Base-by-base conservation (phyloP, 2,329 filamentous ascomycete genomes). In the Alternaria dauci region DNA sequence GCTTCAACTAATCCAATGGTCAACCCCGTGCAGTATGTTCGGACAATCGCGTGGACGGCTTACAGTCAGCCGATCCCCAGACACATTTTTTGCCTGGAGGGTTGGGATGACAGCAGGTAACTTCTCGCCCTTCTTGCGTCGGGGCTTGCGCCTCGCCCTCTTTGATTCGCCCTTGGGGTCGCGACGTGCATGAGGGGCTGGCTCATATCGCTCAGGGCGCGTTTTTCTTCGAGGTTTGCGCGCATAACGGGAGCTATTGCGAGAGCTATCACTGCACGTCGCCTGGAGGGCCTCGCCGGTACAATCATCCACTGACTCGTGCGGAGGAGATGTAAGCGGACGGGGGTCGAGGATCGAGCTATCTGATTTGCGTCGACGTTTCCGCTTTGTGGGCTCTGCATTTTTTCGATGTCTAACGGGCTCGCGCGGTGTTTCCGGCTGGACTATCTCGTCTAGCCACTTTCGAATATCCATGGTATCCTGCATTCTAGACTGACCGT, bases 1-100 rank as follows among this genome's bases (percentile, higher is more conserved):
- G 79, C 68, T 79, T 81, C 59, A 84, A 73, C 82, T 84, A 61
- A 52, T 60, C 62, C 67, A 69, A 64, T 67, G 54, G 67, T 76
- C 66, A 78, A 71, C 58, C 54, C 20, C 20, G 23, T 47, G 55
- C 43, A 52, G 56, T 36, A 66, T 36, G n/a, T 36, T 26, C 34
- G 16, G 42, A 43, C 20, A 52, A 28, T 23, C 43, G 63, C 55
- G 60, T 52, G 48, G 59, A 36, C n/a, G 36, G 47, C 74, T 63
- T 71, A 84, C 83, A 38, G 83, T 85, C 63, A 85, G 69, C 63
- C 83, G 79, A 66, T 81, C 78, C 46, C 72, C 76, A 28, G 78
- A 68, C 23, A 82, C 76, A 63, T 82, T 81, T 65, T 80, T 80
- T 62, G 82, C 77, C 52, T 79, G 76, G 62, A 83, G 84, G 57